These are phyloP conservation scores for Umbilicaria muhlenbergii DNA, from an alignment of 495 filamentous ascomycete genomes.

Conservation along the genomic window DNA sequence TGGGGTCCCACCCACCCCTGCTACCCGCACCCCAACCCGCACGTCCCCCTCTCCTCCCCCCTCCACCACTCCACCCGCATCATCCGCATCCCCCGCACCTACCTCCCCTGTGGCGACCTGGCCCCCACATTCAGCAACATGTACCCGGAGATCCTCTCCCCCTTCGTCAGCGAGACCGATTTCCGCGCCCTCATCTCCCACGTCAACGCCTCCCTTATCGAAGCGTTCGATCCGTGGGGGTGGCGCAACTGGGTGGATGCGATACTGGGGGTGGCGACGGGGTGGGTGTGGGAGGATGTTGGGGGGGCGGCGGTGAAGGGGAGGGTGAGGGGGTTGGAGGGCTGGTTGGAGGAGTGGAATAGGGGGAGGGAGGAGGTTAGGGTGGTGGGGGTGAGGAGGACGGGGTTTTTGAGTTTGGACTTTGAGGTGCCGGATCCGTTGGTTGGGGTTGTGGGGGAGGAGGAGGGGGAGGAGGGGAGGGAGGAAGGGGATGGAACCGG, in stretches of 20 bases:
- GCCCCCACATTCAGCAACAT: conserved; percentile 85
- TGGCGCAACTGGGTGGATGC: conserved; percentile 52
- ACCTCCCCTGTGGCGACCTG: conserved; percentile 79
- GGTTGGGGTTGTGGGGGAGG: not conserved
- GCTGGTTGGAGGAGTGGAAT: conserved; percentile 74
- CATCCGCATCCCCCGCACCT: conserved; percentile 81
- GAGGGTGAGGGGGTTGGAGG: conserved; percentile 49
- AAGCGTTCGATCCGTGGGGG: conserved; percentile 59
- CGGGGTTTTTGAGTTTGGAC: conserved; percentile 69
- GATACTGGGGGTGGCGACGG: conserved; percentile 59
- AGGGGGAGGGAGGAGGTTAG: conserved; percentile 39
- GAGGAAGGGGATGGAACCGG: not conserved
- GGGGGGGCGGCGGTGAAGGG: conserved; percentile 54
- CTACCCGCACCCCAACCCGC: conserved; percentile 84
- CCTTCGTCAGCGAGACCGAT: conserved; percentile 61
- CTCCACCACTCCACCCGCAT: conserved; percentile 68
- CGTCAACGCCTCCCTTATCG: conserved; percentile 56
- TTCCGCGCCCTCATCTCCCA: conserved; percentile 66
- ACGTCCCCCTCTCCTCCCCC: conserved; percentile 61
- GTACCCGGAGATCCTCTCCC: conserved; percentile 89
- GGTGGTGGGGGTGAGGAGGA: conserved; percentile 62
- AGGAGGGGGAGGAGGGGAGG: not conserved
- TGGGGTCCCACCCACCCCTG: conserved; percentile 89
- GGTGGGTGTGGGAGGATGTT: conserved; percentile 89
- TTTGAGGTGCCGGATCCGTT: not conserved